Base-by-base conservation (phyloP, 495 filamentous ascomycete species). In the Penicillium malachiteum region DNA sequence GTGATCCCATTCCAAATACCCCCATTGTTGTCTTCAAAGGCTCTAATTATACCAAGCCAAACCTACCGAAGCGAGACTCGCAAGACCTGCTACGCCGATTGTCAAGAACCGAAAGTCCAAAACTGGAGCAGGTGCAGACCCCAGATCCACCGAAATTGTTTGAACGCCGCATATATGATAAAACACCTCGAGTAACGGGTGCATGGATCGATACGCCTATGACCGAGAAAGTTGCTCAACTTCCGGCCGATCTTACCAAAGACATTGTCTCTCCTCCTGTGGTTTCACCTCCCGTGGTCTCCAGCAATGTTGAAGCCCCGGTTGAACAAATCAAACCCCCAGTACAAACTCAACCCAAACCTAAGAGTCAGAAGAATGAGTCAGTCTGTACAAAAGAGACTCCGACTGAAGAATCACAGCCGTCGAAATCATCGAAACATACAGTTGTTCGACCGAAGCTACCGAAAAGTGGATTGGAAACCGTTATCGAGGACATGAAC, bases 71-170 rank as follows among this genome's bases (percentile, higher is more conserved):
- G 51, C 76, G 81, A 47, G 87, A 89, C 59, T 88, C 88, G 0
- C 80, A 81, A 33, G 84, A 87, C 50, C 67, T 91, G 33, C 75
- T 91, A 54, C 81, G 81, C 46, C 81, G 76, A 49, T 74, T 92
- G 7, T 83, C 87, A 3, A 75, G 83, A 62, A 80, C 81, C 16
- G 80, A 85, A 17, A 88, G 80, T 59, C 73, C 67, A 14, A 68
- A 57, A 26, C 9, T 52, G 5, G 56, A 65, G 35, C 68, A 71
- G 14, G 50, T 56, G 10, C 59, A 66, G 18, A 64, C 66, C 18
- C 68, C 67, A 12, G 76, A 80, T 44, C 61, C 66, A 35, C 68
- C 71, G 34, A 85, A 79, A 52, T 76, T 84, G 1, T 66, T 65
- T 16, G 58, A 67, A 30, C 52, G 62, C 5, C 64, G 55, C 18